Evolutionary conservation across 208 protist species (phyloP).

Genomic region (Kentomonas sorsogonicus): DNA sequence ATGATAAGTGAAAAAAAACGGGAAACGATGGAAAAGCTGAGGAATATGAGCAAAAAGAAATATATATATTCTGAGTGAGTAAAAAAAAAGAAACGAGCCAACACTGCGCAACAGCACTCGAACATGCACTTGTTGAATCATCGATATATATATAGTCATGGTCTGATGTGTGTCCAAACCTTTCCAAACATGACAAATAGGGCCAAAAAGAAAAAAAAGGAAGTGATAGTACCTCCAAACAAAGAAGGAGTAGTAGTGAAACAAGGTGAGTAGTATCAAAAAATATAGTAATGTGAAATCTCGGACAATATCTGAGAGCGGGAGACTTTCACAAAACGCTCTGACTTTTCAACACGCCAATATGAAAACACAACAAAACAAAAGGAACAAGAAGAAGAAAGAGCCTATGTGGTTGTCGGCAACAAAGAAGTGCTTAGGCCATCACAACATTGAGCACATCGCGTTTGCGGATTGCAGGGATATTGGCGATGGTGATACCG

Average conservation of each 20-base stretch:
- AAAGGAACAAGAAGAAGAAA: slow-evolving; percentile 8
- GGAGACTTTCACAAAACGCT: neutral
- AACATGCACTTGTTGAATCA: neutral
- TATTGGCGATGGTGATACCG: slow-evolving; percentile 22
- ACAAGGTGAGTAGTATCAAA: slow-evolving; percentile 3
- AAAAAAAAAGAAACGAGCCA: neutral
- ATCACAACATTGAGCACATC: slow-evolving; percentile 62
- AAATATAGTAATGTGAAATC: too few species aligned
- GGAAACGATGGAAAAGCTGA: too few species aligned
- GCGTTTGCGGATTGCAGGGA: slow-evolving; percentile 40
- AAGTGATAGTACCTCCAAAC: slow-evolving; percentile 12
- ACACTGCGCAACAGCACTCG: neutral
- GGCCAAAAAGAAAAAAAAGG: slow-evolving; percentile 1
- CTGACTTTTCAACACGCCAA: neutral
- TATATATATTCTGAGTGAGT: neutral
- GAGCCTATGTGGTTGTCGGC: neutral
- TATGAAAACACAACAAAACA: slow-evolving; percentile 12
- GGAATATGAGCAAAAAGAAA: too few species aligned
- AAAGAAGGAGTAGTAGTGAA: slow-evolving; percentile 8
- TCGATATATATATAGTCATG: neutral
- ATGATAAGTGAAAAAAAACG: too few species aligned
- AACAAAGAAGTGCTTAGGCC: too few species aligned
- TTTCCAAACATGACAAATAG: neutral
- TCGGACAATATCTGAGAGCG: slow-evolving; percentile 1
- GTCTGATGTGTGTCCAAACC: neutral